phyloP scores from a whole-genome alignment of 2,329 filamentous ascomycete species.

The Metarhizium robertsii region DNA sequence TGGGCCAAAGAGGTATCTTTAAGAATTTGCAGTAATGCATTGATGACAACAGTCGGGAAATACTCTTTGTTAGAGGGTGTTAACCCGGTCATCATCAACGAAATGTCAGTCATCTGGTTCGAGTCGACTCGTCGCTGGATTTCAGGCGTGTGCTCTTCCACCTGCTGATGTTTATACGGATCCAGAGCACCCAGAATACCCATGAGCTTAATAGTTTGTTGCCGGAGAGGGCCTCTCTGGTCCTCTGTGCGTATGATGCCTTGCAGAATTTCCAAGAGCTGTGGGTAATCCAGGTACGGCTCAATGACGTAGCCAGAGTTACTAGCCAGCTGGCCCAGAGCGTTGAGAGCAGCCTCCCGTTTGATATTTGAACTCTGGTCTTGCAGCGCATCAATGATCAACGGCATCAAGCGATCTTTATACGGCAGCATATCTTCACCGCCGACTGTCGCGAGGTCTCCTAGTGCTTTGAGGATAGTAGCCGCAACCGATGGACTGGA shows the following conservation, averaged over 20 bases:
- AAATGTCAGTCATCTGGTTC: conserved; percentile 77
- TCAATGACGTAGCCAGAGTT: conserved; percentile 97
- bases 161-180: conserved; percentile 88
- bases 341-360: conserved; percentile 82
- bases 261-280: conserved; percentile 85
- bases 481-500: conserved; percentile 79
- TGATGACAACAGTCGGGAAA: conserved; percentile 96
- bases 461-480: conserved; percentile 90
- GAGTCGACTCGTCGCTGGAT: conserved; percentile 57
- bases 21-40: conserved; percentile 83
- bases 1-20: conserved; percentile 84
- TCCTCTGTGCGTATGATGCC: conserved; percentile 88
- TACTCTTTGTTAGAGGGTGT: conserved; percentile 98
- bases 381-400: conserved; percentile 88
- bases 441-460: conserved; percentile 86
- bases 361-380: conserved; percentile 87
- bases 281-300: conserved; percentile 89
- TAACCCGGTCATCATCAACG: conserved; percentile 93
- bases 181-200: conserved; percentile 92
- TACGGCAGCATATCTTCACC: conserved; percentile 91
- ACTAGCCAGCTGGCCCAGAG: conserved; percentile 84
- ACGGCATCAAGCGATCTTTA: conserved; percentile 85
- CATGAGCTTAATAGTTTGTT: conserved; percentile 94
- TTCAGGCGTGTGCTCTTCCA: conserved; percentile 81
- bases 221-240: conserved; percentile 72